Evolutionary conservation across 2,329 filamentous ascomycete species (phyloP), one percentile per base, ranked within the genome.

Genomic region (Hypoxylon sp.): DNA sequence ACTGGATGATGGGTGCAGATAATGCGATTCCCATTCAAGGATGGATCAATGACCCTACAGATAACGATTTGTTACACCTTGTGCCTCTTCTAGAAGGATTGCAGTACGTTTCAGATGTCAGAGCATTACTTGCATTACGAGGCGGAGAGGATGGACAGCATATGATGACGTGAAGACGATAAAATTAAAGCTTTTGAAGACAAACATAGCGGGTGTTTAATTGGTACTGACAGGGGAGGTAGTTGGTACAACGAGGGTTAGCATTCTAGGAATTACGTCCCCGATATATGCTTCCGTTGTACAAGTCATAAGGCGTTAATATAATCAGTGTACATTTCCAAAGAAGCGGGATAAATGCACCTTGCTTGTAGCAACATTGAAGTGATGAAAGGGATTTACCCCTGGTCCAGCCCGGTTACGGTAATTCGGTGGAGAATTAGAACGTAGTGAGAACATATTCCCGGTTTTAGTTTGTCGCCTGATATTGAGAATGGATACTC

Each of bases 21-120:
- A 99, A 99, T 82, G 96, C 96, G 55, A 98, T 99, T 76, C 96
- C 96, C 2, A 98, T 99, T 78, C 95, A 98, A 83, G 96, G 96
- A 77, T 99, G 96, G 96, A 98, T 99, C 82, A 97, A 91, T 80
- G 96, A 99, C 82, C 96, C 96, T 21, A 98, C 96, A 25, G 96
- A 99, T 81, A 96, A 94, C 78, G 95, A 98, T 78, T 85, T 99
- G 72, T 86, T 98, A 80, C 93, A 98, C 80, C 86, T 99, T 66
- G 90, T 99, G 64, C 96, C 96, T 32, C 85, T 98, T 75, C 85
- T 99, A 48, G 96, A 99, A 82, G 96, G 93, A 17, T 82, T 99
- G 76, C 96, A 98, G 82, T 97, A 98, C 81, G 94, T 96, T 72
- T 97, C 95, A 57, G 96, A 99, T 81, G 95, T 99, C 65, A 88